These are phyloP conservation scores for Ceratobasidium sp. DNA, from an alignment of 1,284 basidiomycete genomes.

Conservation along the genomic window DNA sequence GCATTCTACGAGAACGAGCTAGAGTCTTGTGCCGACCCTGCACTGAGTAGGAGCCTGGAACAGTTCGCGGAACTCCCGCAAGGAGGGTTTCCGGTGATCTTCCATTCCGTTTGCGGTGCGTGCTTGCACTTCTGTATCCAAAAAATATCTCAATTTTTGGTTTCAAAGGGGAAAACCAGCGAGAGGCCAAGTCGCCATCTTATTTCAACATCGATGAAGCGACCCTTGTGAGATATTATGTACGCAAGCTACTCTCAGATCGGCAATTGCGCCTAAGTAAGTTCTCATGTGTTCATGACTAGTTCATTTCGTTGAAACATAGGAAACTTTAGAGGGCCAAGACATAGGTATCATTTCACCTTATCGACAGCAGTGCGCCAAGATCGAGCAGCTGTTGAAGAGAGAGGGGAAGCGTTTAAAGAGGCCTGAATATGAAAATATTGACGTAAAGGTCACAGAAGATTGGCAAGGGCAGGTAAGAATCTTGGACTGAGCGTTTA, in stretches of 20 bases:
- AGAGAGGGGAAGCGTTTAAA: constrained; percentile 46
- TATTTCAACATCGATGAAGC: constrained; percentile 70
- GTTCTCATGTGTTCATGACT: constrained; percentile 41
- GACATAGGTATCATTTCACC: constrained; percentile 65
- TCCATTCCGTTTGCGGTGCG: constrained; percentile 60
- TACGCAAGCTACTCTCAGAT: constrained; percentile 51
- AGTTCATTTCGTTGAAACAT: not conserved
- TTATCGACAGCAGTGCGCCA: constrained; percentile 62
- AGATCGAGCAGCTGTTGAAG: constrained; percentile 55
- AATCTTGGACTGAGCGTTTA: not conserved
- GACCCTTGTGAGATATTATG: constrained; percentile 61
- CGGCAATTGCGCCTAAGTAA: constrained; percentile 51
- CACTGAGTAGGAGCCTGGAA: constrained; percentile 52
- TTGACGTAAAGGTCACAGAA: constrained; percentile 65
- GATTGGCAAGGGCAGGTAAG: constrained; percentile 67
- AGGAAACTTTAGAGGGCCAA: constrained; percentile 50
- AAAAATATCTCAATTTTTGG: not conserved
- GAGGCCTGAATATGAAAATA: constrained; percentile 46
- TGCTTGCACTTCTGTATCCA: not conserved
- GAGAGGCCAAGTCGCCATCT: constrained; percentile 67
- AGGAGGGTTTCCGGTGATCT: constrained; percentile 62
- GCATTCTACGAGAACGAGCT: constrained; percentile 62
- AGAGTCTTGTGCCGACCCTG: constrained; percentile 54
- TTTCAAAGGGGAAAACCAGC: constrained; percentile 58
- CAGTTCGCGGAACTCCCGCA: constrained; percentile 49